Conservation (phyloP, 495 filamentous ascomycete genomes). For the Neurospora tetrasperma region DNA sequence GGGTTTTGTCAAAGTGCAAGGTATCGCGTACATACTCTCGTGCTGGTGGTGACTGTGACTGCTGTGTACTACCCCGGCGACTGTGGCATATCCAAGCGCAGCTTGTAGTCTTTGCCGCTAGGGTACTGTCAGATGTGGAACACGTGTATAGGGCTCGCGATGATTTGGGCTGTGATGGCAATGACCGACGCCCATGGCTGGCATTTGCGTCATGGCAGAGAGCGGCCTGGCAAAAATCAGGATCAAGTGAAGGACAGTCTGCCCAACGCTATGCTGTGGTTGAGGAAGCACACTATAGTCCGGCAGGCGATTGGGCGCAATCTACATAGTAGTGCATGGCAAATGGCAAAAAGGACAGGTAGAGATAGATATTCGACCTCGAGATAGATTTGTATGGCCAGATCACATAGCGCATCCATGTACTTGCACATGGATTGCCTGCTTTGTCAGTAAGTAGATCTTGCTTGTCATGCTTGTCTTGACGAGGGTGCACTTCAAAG, state of each 20-base stretch:
- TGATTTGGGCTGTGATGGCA: not conserved
- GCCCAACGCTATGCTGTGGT: not conserved
- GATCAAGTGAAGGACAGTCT: not conserved
- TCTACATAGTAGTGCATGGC: not conserved
- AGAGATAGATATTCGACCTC: not conserved
- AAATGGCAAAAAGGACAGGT: not conserved
- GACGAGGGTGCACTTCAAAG: not conserved
- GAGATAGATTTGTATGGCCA: not conserved
- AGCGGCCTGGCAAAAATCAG: not conserved
- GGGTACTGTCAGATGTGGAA: not conserved
- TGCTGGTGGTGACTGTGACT: not conserved
- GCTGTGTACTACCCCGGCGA: not conserved
- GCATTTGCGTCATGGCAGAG: not conserved
- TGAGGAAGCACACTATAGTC: not conserved
- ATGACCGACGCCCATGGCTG: not conserved
- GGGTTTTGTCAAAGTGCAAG: not conserved
- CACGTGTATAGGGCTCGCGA: not conserved
- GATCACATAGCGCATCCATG: not conserved
- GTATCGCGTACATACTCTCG: not conserved
- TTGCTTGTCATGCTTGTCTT: not conserved
- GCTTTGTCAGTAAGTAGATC: not conserved
- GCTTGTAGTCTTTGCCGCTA: not conserved
- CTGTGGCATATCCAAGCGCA: not conserved
- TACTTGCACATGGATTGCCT: not conserved
- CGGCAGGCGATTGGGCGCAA: not conserved